These are phyloP conservation scores for Panicum miliaceum DNA, from an alignment of 176 grass and related monocot genomes.

Conservation along the genomic window DNA sequence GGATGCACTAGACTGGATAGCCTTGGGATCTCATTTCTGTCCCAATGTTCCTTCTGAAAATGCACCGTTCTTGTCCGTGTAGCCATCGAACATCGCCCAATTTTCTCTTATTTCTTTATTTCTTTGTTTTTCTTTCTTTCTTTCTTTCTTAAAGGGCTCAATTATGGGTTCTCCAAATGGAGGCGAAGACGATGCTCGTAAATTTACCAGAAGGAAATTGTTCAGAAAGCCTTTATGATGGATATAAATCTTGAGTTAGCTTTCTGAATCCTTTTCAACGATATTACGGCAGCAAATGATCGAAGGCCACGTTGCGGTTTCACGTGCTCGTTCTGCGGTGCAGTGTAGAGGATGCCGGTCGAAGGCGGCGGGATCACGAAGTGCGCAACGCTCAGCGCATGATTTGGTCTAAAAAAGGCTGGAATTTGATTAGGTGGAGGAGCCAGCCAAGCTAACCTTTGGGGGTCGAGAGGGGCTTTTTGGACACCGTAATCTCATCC, in stretches of 20 bases:
- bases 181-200: neutral
- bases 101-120: no score
- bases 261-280: neutral
- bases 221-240: neutral
- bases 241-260: neutral
- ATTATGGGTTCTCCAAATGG: no score
- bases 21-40: neutral
- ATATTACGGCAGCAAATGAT: no score
- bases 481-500: neutral
- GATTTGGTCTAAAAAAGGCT: neutral
- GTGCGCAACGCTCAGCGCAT: neutral
- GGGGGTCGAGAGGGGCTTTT: neutral
- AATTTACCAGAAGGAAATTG: neutral
- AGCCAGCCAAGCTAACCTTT: neutral
- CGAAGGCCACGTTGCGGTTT: no score
- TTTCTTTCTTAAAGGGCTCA: no score
- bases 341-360: neutral
- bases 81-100: no score
- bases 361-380: neutral
- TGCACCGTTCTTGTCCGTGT: neutral
- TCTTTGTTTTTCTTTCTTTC: no score
- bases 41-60: neutral
- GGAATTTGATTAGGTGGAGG: constrained; percentile 17
- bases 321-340: no score
- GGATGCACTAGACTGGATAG: neutral